These are phyloP conservation scores for Nicotiana obtusifolia DNA, from an alignment of 257 asterid species.

Conservation along the genomic window DNA sequence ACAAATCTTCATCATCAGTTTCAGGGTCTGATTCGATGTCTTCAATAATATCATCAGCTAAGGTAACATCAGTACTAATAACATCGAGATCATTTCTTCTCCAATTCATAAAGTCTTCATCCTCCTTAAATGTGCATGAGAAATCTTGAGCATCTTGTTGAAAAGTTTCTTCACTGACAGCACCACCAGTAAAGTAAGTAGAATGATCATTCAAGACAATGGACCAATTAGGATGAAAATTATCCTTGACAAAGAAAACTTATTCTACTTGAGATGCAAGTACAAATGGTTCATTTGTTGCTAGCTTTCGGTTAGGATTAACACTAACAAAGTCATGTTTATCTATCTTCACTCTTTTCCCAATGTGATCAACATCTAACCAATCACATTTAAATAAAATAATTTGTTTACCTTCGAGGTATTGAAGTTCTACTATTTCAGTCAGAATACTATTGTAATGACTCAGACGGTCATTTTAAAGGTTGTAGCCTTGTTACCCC, in stretches of 20 bases:
- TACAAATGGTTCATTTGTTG: neutral
- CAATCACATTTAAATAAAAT: neutral
- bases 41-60: neutral
- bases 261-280: neutral
- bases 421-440: neutral
- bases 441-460: no score
- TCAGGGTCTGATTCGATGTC: neutral
- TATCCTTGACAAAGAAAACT: neutral
- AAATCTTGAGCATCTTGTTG: neutral
- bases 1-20: neutral
- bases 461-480: no score
- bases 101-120: neutral
- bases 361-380: neutral
- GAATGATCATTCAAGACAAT: neutral
- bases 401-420: neutral
- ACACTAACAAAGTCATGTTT: neutral
- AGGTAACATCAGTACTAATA: neutral
- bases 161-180: neutral
- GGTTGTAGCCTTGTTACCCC: no score
- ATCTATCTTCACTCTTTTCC: neutral
- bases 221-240: neutral
- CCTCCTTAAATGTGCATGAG: neutral
- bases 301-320: neutral
- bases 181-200: neutral
- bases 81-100: neutral